These are phyloP conservation scores for Apodospora peruviana DNA, from an alignment of 495 filamentous ascomycete species.

Conservation along the genomic window DNA sequence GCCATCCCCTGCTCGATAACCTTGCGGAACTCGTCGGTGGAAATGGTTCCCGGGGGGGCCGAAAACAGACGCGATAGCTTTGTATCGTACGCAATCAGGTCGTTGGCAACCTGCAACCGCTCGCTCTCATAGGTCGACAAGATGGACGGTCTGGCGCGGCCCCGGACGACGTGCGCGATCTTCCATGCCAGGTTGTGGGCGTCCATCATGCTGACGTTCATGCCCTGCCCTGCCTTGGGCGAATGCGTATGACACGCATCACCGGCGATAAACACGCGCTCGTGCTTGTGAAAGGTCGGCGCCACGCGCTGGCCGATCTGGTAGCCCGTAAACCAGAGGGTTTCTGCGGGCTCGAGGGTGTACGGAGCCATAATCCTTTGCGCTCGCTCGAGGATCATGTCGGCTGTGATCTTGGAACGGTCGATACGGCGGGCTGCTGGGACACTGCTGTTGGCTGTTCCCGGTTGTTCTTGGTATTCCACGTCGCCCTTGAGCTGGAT, in stretches of 20 bases:
- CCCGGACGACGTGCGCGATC: constrained; percentile 52
- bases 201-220: constrained; percentile 67
- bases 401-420: too few relatives aligned
- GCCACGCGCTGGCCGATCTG: constrained; percentile 71
- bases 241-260: constrained; percentile 61
- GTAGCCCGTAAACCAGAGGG: constrained; percentile 40
- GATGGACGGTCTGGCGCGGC: constrained; percentile 44
- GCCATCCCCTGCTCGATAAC: constrained; percentile 37
- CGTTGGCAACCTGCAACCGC: constrained; percentile 60
- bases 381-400: constrained; percentile 52
- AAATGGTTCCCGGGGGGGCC: constrained; percentile 31
- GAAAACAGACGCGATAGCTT: constrained; percentile 47
- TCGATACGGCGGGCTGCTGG: too few relatives aligned
- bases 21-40: constrained; percentile 25
- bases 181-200: constrained; percentile 76
- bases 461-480: constrained; percentile 39
- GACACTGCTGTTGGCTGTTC: too few relatives aligned
- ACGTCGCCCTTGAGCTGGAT: constrained; percentile 50
- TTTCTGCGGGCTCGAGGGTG: constrained; percentile 36
- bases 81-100: constrained; percentile 69
- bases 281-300: constrained; percentile 49
- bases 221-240: constrained; percentile 70
- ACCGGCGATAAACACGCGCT: constrained; percentile 61
- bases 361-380: constrained; percentile 58
- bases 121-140: constrained; percentile 68